Base-by-base conservation (phyloP, 495 filamentous ascomycete species). In the Penicillium lividum region DNA sequence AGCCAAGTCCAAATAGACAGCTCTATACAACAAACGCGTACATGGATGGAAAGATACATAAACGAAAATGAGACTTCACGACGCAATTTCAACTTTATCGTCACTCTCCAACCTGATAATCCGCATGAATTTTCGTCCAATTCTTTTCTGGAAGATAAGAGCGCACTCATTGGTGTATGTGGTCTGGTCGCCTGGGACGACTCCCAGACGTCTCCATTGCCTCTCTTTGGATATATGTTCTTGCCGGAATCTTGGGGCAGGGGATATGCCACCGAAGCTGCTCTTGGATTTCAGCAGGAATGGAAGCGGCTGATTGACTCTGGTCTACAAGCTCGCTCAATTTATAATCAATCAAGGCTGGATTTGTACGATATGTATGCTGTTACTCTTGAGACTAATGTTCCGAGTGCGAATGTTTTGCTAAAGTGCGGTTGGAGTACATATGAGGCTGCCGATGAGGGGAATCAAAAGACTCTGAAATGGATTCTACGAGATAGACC, bases 31-130 rank as follows among this genome's bases (percentile, higher is more conserved):
- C 34, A 53, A 16, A 53, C 51, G 6, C 51, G 38, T 9, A 25
- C 27, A 5, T 53, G 51, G 51, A 53, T 53, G 51, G 9, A 43
- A 27, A 43, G 7, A 10, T 53, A 40, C 34, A 42, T 53, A 1
- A 22, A 53, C 22, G 51, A 43, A 0, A 28, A 22, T 43, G 36
- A 42, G 0, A n/a, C 7, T 15, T 22, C 51, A 29, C 51, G 51
- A 53, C 51, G 11, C 1, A 53, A 53, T 16, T 53, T 44, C 36
- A 53, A 53, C 36, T 53, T 53, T n/a, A 22, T 53, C 38, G 38
- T 53, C 38, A 8, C 25, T 43, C 25, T 53, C 7, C 51, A 25
- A 11, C 15, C 46, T 18, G 46, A 49, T 29, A 49, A 49, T 4
- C 38, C 38, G 38, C 13, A 40, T 40, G 13, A 40, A 40, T 15